Conservation (phyloP, 331 rosid genomes). For the Acacia concinna region DNA sequence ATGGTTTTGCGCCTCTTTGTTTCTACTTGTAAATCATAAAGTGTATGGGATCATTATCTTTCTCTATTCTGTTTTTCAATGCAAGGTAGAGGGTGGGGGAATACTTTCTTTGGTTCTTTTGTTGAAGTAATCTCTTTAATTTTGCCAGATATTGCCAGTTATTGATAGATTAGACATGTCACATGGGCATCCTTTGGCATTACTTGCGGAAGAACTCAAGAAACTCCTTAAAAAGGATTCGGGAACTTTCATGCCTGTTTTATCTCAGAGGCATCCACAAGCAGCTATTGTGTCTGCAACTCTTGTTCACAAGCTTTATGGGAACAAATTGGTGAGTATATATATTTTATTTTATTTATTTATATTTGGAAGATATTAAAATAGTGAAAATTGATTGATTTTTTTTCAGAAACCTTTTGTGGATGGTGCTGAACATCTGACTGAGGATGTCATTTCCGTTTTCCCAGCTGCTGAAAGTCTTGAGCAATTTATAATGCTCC, state of each 20-base stretch:
- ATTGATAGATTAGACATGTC: slow-evolving; percentile 70
- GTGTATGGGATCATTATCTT: slow-evolving; percentile 1
- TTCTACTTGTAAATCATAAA: slow-evolving; percentile 13
- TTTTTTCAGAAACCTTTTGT: slow-evolving; percentile 85
- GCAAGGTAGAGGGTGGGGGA: slow-evolving; percentile 27
- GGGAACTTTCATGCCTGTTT: slow-evolving; percentile 73
- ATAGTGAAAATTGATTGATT: slow-evolving; percentile 25
- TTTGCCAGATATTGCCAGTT: slow-evolving; percentile 61
- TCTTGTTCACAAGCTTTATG: slow-evolving; percentile 92
- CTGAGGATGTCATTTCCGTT: slow-evolving; percentile 90
- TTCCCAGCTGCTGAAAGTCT: slow-evolving; percentile 95
- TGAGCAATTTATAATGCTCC: slow-evolving; percentile 78
- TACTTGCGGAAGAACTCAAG: slow-evolving; percentile 92
- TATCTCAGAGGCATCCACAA: slow-evolving; percentile 90
- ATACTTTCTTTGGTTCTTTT: slow-evolving; percentile 14
- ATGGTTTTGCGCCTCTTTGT: slow-evolving; percentile 10
- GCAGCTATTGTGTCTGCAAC: slow-evolving; percentile 80
- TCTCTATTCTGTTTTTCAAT: slow-evolving; percentile 1
- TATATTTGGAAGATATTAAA: slow-evolving; percentile 23
- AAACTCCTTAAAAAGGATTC: slow-evolving; percentile 81
- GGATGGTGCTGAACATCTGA: slow-evolving; percentile 83
- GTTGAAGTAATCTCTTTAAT: slow-evolving; percentile 27
- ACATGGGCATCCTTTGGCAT: slow-evolving; percentile 83
- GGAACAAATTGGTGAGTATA: slow-evolving; percentile 77
- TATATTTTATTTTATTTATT: slow-evolving; percentile 20